phyloP scores from a whole-genome alignment of 2,329 filamentous ascomycete species.

The Davidsoniella virescens region DNA sequence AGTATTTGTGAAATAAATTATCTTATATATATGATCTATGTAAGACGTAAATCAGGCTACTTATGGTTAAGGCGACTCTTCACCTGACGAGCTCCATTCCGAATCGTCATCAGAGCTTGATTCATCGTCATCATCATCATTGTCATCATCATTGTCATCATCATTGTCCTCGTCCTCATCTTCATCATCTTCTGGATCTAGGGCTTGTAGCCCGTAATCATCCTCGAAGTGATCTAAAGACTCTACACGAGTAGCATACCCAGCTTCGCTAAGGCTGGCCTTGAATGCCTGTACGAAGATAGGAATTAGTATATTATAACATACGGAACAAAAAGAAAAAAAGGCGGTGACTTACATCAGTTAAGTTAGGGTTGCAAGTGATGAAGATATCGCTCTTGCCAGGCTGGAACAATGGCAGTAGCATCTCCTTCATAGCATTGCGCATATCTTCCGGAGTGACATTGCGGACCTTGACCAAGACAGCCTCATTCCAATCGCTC shows the following conservation, averaged over 20 bases:
- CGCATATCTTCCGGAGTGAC: slow-evolving; percentile 66
- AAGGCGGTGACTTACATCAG: slow-evolving; percentile 46
- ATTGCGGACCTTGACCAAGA: slow-evolving; percentile 60
- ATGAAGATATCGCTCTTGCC: slow-evolving; percentile 71
- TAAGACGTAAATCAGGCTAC: neutral
- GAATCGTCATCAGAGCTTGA: slow-evolving; percentile 13
- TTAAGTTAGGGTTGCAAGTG: slow-evolving; percentile 72
- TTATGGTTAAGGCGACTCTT: slow-evolving; percentile 3
- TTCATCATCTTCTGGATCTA: slow-evolving; percentile 42
- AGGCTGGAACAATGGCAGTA: slow-evolving; percentile 67
- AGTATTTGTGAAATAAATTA: neutral
- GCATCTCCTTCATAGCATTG: slow-evolving; percentile 52
- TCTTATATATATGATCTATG: neutral
- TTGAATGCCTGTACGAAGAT: slow-evolving; percentile 44
- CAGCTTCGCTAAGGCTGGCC: slow-evolving; percentile 54
- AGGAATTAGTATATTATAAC: slow-evolving; percentile 2
- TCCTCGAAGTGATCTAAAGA: slow-evolving; percentile 70
- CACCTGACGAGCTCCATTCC: slow-evolving; percentile 5
- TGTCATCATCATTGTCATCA: slow-evolving; percentile 33
- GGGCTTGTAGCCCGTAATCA: slow-evolving; percentile 64
- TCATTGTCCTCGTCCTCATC: slow-evolving; percentile 46
- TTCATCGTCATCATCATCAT: slow-evolving; percentile 33
- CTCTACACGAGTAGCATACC: slow-evolving; percentile 64
- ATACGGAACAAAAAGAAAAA: neutral
- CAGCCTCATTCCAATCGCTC: slow-evolving; percentile 59